A percentile compares a stretch with the other conserved stretches of the same genome.
These are phyloP conservation scores for Trichoderma guizhouense DNA, from an alignment of 2,329 filamentous ascomycete species.

Conservation along the genomic window DNA sequence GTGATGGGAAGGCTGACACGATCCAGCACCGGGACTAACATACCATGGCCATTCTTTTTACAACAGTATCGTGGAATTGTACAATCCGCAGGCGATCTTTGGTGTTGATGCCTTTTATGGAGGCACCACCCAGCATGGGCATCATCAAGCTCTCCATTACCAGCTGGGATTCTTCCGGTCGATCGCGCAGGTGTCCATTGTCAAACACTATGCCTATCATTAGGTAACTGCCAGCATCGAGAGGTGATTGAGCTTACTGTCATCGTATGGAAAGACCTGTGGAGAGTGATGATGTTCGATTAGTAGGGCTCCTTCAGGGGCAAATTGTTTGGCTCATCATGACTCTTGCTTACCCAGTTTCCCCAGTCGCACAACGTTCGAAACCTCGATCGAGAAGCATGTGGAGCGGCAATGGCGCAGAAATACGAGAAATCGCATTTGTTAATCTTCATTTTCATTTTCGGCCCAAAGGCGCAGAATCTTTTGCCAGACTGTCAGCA, in stretches of 20 bases:
- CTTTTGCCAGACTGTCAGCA: background rate
- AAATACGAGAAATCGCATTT: constrained; percentile 26
- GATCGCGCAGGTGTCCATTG: constrained; percentile 20
- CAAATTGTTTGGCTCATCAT: background rate
- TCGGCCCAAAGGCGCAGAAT: constrained; percentile 19
- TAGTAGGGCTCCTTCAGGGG: background rate
- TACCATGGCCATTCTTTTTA: constrained; percentile 19
- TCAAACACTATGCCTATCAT: constrained; percentile 23
- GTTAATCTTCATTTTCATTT: constrained; percentile 19
- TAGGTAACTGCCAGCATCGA: background rate
- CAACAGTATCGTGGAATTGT: constrained; percentile 21
- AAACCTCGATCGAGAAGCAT: constrained; percentile 18
- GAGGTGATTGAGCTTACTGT: constrained; percentile 16
- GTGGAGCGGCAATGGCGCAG: constrained; percentile 23
- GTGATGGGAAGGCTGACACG: background rate
- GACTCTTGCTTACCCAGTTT: constrained; percentile 24
- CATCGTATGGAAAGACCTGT: constrained; percentile 25
- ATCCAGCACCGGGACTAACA: background rate
- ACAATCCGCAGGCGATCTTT: constrained; percentile 18
- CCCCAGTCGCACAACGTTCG: constrained; percentile 26
- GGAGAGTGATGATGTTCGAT: background rate
- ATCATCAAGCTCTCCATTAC: constrained; percentile 24
- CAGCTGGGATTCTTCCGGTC: constrained; percentile 16
- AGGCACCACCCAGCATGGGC: constrained; percentile 10
- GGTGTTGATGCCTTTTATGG: fast-evolving